These are phyloP conservation scores for Leccinum longicurvipes DNA, from an alignment of 768 basidiomycete genomes.

Conservation along the genomic window DNA sequence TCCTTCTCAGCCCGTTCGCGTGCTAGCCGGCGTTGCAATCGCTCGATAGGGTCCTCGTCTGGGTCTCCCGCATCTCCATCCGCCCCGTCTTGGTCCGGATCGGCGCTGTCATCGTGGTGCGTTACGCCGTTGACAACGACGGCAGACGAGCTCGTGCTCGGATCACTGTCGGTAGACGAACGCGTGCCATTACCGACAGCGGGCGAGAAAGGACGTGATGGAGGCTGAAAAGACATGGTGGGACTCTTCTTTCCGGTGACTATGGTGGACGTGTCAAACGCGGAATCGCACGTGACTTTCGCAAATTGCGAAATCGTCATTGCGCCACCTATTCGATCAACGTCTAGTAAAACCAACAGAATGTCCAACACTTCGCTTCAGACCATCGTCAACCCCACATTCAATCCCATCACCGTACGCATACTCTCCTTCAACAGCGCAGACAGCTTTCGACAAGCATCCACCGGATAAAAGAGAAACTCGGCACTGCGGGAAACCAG, in stretches of 20 bases:
- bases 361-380: not conserved
- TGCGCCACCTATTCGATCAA: too few species aligned
- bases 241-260: not conserved
- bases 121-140: slow-evolving; percentile 33
- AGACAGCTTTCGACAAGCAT: slow-evolving; percentile 70
- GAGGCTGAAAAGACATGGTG: slow-evolving; percentile 24
- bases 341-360: not conserved
- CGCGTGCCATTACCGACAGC: slow-evolving; percentile 24
- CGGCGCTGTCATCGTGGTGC: slow-evolving; percentile 23
- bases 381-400: slow-evolving; percentile 61
- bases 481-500: slow-evolving; percentile 86
- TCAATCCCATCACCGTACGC: slow-evolving; percentile 73
- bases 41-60: slow-evolving; percentile 47
- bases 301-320: too few species aligned
- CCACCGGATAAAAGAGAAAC: slow-evolving; percentile 76
- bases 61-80: slow-evolving; percentile 21
- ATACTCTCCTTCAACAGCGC: slow-evolving; percentile 75
- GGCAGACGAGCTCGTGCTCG: slow-evolving; percentile 22
- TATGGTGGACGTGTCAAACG: slow-evolving; percentile 7
- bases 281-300: not conserved
- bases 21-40: slow-evolving; percentile 72
- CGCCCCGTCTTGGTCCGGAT: slow-evolving; percentile 36
- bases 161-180: slow-evolving; percentile 43
- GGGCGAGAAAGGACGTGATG: slow-evolving; percentile 34
- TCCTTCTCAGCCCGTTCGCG: slow-evolving; percentile 84